A percentile compares a stretch with the other conserved stretches of the same genome.
These are phyloP conservation scores for Huntiella savannae DNA, from an alignment of 2,329 filamentous ascomycete species.

Conservation along the genomic window DNA sequence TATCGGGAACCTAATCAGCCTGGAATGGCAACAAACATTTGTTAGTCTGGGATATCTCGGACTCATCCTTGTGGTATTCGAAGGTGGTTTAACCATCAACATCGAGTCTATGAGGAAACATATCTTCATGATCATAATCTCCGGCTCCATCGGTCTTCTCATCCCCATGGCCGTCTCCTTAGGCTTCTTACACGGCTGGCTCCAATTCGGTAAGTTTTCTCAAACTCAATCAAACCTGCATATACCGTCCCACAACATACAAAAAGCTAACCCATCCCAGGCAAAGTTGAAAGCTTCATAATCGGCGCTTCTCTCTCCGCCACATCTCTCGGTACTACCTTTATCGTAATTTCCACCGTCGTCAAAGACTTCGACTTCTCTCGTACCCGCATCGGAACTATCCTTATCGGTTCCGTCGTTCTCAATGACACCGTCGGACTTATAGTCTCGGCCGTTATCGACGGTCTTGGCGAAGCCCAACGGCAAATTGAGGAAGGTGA, in stretches of 20 bases:
- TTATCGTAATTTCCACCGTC: slow-evolving; percentile 18
- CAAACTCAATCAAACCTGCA: not conserved
- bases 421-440: slow-evolving; percentile 28
- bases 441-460: slow-evolving; percentile 20
- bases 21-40: slow-evolving; percentile 26
- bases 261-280: slow-evolving; percentile 5
- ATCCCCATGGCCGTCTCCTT: slow-evolving; percentile 27
- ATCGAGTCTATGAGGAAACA: slow-evolving; percentile 27
- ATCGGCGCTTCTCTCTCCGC: slow-evolving; percentile 18
- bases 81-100: slow-evolving; percentile 28
- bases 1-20: slow-evolving; percentile 24
- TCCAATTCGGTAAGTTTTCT: slow-evolving; percentile 18
- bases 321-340: slow-evolving; percentile 20
- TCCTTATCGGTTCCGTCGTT: slow-evolving; percentile 26
- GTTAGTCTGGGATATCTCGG: slow-evolving; percentile 28
- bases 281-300: slow-evolving; percentile 14
- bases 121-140: slow-evolving; percentile 22
- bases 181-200: slow-evolving; percentile 24
- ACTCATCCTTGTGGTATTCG: slow-evolving; percentile 30
- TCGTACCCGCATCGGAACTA: slow-evolving; percentile 24
- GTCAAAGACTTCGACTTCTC: slow-evolving; percentile 20
- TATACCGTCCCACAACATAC: not conserved
- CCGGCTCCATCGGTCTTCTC: slow-evolving; percentile 25
- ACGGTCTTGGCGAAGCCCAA: slow-evolving; percentile 14
- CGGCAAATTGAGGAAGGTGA: slow-evolving; percentile 13